phyloP scores from a whole-genome alignment of 768 basidiomycete species.

The Trametes punicea region DNA sequence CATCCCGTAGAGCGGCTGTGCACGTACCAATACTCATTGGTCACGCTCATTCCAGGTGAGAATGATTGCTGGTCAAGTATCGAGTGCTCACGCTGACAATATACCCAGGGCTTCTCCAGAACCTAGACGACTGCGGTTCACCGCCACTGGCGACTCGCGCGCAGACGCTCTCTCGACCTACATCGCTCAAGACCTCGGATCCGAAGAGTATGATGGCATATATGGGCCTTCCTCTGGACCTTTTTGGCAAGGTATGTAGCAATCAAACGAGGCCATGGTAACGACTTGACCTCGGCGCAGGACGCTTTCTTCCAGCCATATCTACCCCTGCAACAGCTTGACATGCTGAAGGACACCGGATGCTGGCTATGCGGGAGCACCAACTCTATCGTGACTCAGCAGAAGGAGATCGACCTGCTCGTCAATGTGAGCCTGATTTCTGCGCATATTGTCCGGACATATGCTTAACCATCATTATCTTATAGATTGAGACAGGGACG shows the following conservation, averaged over 20 bases:
- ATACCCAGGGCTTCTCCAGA: constrained; percentile 73
- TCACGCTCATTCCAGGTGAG: constrained; percentile 86
- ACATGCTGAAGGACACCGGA: constrained; percentile 73
- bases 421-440: constrained; percentile 62
- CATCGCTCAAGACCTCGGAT: constrained; percentile 84
- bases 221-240: constrained; percentile 87
- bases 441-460: not conserved
- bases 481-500: constrained; percentile 79
- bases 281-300: constrained; percentile 33
- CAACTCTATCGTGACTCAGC: constrained; percentile 91
- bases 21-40: constrained; percentile 96
- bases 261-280: not conserved
- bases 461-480: not conserved
- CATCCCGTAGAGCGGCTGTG: constrained; percentile 95
- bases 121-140: constrained; percentile 87
- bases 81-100: not conserved
- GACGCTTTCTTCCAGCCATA: constrained; percentile 98
- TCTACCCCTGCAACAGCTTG: constrained; percentile 91
- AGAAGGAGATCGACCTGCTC: constrained; percentile 86
- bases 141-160: constrained; percentile 69
- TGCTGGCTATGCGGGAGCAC: constrained; percentile 95
- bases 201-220: constrained; percentile 88
- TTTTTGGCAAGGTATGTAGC: constrained; percentile 77
- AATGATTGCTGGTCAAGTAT: not conserved
- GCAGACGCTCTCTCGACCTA: constrained; percentile 64